Evolutionary conservation across 768 basidiomycete species (phyloP).

Genomic region (Auricularia sp.): DNA sequence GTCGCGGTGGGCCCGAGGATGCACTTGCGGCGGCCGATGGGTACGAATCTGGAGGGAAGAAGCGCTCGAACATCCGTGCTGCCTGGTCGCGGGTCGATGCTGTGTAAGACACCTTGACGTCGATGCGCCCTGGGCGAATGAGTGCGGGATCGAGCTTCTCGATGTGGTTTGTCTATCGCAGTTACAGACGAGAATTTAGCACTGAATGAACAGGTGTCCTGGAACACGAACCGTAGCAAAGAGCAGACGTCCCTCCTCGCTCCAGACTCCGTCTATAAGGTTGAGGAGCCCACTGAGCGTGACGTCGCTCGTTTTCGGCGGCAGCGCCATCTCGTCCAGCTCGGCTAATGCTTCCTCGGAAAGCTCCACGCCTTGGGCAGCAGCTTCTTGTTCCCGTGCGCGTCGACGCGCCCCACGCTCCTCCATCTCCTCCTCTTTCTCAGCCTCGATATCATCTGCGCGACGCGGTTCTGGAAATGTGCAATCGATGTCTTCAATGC

Average conservation of each 20-base stretch:
- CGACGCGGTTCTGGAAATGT: constrained; percentile 33
- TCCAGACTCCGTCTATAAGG: constrained; percentile 49
- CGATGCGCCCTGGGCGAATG: constrained; percentile 48
- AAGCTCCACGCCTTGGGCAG: constrained; percentile 6
- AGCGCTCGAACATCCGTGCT: constrained; percentile 37
- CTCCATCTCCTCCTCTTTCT: not conserved
- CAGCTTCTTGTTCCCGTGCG: constrained; percentile 1
- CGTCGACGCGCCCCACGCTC: constrained; percentile 10
- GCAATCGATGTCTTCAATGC: constrained; percentile 55
- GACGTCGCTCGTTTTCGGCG: constrained; percentile 17
- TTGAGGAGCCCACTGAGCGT: constrained; percentile 50
- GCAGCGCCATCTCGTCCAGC: constrained; percentile 13
- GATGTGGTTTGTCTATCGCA: constrained; percentile 40
- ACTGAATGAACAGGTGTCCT: not conserved
- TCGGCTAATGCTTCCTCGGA: constrained; percentile 10
- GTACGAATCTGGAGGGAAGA: constrained; percentile 29
- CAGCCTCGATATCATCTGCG: constrained; percentile 30
- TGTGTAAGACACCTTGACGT: constrained; percentile 42
- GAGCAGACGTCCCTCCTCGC: constrained; percentile 52
- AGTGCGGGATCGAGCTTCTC: constrained; percentile 48
- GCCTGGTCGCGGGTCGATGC: constrained; percentile 39
- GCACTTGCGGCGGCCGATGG: not conserved
- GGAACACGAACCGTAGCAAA: constrained; percentile 41
- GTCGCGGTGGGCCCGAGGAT: constrained; percentile 10
- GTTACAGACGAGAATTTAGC: not conserved